Conservation (phyloP, 2,329 filamentous ascomycete genomes). For the Botrytis byssoidea region DNA sequence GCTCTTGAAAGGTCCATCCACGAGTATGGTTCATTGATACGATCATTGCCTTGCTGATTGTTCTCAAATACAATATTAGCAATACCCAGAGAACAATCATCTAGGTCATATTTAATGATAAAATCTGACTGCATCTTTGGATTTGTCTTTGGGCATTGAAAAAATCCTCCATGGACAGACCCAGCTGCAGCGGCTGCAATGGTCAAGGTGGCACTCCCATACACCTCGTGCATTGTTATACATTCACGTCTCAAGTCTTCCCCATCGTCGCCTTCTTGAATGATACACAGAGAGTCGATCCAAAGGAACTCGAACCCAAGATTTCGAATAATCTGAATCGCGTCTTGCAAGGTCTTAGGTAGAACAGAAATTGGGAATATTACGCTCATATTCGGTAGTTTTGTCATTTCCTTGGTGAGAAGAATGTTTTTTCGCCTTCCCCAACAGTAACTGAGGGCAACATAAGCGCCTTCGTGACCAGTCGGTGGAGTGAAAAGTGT, state of each 20-base stretch:
- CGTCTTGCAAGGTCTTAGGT: background rate
- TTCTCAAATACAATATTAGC: background rate
- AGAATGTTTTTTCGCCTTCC: background rate
- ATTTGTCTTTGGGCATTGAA: background rate
- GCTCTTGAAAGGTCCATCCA: constrained; percentile 1
- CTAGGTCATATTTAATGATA: background rate
- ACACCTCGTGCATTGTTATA: background rate
- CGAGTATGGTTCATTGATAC: background rate
- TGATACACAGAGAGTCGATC: background rate
- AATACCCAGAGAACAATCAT: background rate
- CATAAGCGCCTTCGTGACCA: background rate
- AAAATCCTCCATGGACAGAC: background rate
- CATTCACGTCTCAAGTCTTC: background rate
- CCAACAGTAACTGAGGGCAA: background rate
- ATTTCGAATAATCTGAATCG: background rate
- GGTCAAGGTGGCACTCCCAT: background rate
- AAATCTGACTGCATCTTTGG: background rate
- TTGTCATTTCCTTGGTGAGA: background rate
- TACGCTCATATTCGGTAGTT: background rate
- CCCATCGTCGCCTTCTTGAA: background rate
- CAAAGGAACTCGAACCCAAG: background rate
- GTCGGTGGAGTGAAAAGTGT: background rate
- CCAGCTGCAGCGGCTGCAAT: background rate
- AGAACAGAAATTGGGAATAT: background rate
- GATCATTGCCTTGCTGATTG: background rate